A percentile compares a stretch with the other conserved stretches of the same genome.
These are phyloP conservation scores for Ceratocystis alfenasii DNA, from an alignment of 2,329 filamentous ascomycete species.

Conservation along the genomic window DNA sequence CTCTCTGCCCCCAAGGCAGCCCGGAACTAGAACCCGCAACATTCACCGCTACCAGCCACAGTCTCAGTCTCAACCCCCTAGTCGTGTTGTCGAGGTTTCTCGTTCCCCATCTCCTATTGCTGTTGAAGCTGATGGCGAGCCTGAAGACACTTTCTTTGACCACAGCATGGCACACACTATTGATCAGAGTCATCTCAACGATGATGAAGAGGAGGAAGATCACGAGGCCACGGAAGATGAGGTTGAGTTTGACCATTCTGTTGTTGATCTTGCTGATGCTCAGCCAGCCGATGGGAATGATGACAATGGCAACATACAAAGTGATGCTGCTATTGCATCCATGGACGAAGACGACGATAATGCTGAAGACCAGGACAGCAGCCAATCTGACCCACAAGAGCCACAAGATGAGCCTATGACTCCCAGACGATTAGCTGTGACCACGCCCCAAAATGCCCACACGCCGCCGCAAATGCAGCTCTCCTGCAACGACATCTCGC, in stretches of 20 bases:
- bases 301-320: conserved; percentile 13
- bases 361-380: background rate
- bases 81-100: conserved; percentile 1
- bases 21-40: background rate
- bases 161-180: conserved; percentile 22
- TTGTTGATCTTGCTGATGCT: background rate
- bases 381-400: background rate
- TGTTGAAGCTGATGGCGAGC: conserved; percentile 16
- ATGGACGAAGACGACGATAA: conserved; percentile 12
- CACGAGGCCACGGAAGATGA: background rate
- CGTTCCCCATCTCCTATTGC: conserved; percentile 1
- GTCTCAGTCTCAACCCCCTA: background rate
- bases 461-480: conserved; percentile 35
- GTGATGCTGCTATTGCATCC: conserved; percentile 20
- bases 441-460: conserved; percentile 11
- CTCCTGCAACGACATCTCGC: conserved; percentile 33
- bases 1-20: conserved; percentile 26
- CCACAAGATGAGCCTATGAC: background rate
- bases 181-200: conserved; percentile 19
- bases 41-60: background rate
- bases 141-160: conserved; percentile 12
- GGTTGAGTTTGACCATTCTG: background rate
- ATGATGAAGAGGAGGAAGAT: conserved; percentile 1
- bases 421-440: background rate
- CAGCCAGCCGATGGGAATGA: background rate